Evolutionary conservation across 2,329 filamentous ascomycete genomes (phyloP), one percentile per base, ranked within the genome.

Genomic region (Monilinia laxa): DNA sequence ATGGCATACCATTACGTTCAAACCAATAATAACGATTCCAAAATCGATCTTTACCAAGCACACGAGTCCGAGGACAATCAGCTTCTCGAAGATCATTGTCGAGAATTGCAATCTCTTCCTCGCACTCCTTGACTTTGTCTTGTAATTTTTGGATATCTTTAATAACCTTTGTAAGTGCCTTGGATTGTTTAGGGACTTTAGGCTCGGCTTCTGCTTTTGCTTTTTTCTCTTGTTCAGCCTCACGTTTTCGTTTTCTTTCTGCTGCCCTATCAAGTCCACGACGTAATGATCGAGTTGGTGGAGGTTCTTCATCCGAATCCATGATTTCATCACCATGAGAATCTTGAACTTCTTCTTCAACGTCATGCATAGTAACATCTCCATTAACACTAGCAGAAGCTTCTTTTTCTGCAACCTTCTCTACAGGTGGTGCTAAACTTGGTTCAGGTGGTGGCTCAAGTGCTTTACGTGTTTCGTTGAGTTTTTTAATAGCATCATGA

Each of bases 1-100:
- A 97, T 0, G 95, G 95, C 93, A 98, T 98, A 31, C 93, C 95
- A 75, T 98, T 99, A 70, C 94, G 90, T 79, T 99, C 95, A 77
- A 98, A 97, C 94, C 95, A 99, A 82, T 96, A 98, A 79, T 98
- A 99, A 64, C 94, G 87, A 78, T 99, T 98, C 88, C 94, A 97
- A 82, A 97, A 99, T 55, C 95, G 88, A 79, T 99, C 95, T 77
- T 95, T 94, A 68, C 95, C 95, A 35, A 99, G 83, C 23, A 94
- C 88, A 70, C 92, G 89, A 23, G 93, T 97, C 69, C 95, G 89
- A 47, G 93, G 92, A 73, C 94, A 97, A 78, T 97, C 92, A 52
- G 93, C 93, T 79, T 98, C 94, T 63, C 95, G 90, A 56, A 99
- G 83, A 76, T 98, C 93, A 73, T 96, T 93, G 73, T 98, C 94